Percentiles rank a stretch among this genome's conserved stretches.
Evolutionary conservation across 805 yeast genomes (phyloP).

Genomic region (Pichia scutulata): DNA sequence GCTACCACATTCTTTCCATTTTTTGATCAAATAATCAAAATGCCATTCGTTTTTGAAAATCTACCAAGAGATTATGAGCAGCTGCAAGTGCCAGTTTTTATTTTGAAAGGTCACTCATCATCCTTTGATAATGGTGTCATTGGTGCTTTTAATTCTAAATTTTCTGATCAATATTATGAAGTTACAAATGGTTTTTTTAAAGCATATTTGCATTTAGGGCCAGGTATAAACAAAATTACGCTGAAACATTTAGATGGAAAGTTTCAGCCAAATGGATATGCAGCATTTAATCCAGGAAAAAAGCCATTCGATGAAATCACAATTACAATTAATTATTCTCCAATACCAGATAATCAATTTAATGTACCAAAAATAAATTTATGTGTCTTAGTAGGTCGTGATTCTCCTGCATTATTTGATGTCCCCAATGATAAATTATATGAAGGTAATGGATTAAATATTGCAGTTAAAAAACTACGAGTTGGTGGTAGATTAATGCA

Average conservation of each 20-base stretch:
- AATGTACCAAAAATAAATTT: slow-evolving; percentile 70
- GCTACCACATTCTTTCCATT: background rate
- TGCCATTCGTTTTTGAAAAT: slow-evolving; percentile 28
- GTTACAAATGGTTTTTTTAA: slow-evolving; percentile 67
- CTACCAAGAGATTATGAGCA: slow-evolving; percentile 25
- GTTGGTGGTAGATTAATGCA: slow-evolving; percentile 85
- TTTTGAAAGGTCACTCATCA: slow-evolving; percentile 41
- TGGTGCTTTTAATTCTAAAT: slow-evolving; percentile 35
- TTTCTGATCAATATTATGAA: slow-evolving; percentile 68
- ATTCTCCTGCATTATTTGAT: slow-evolving; percentile 65
- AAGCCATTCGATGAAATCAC: slow-evolving; percentile 13
- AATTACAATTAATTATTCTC: slow-evolving; percentile 39
- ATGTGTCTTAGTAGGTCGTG: slow-evolving; percentile 68
- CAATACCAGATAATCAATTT: slow-evolving; percentile 32
- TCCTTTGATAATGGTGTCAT: slow-evolving; percentile 28
- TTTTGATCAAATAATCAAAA: background rate
- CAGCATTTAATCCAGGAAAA: slow-evolving; percentile 14
- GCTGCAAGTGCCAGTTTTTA: slow-evolving; percentile 40
- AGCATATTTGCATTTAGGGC: slow-evolving; percentile 51
- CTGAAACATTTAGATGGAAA: slow-evolving; percentile 40
- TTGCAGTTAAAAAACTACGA: slow-evolving; percentile 67
- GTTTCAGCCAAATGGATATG: slow-evolving; percentile 28
- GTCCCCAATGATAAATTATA: slow-evolving; percentile 46
- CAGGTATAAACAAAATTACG: slow-evolving; percentile 54
- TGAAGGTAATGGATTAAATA: slow-evolving; percentile 60